A percentile compares a stretch with the other conserved stretches of the same genome.
Evolutionary conservation across 2,329 filamentous ascomycete species (phyloP).

Genomic region (Colletotrichum liriopes): DNA sequence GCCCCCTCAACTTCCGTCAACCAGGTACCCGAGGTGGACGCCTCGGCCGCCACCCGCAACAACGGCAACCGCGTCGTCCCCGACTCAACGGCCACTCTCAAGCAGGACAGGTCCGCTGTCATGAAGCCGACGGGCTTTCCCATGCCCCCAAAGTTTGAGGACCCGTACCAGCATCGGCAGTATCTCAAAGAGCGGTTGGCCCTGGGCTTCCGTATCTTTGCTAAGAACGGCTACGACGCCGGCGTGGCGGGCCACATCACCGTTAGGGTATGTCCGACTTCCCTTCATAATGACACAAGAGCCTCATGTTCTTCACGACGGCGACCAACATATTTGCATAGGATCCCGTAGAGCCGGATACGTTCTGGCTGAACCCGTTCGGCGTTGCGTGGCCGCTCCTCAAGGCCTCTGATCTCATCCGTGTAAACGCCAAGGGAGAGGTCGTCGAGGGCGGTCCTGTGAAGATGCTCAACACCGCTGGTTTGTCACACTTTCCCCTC

Average conservation of each 20-base stretch:
- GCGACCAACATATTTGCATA: background rate
- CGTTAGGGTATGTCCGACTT: slow-evolving; percentile 54
- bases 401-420: slow-evolving; percentile 77
- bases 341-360: slow-evolving; percentile 72
- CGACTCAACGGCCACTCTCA: background rate
- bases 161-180: slow-evolving; percentile 60
- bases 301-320: background rate
- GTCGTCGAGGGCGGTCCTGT: slow-evolving; percentile 73
- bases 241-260: slow-evolving; percentile 78
- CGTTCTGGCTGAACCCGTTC: slow-evolving; percentile 80
- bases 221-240: slow-evolving; percentile 71
- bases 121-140: slow-evolving; percentile 3
- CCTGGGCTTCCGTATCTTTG: slow-evolving; percentile 71
- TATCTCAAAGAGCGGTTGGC: slow-evolving; percentile 70
- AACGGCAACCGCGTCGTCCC: slow-evolving; percentile 5
- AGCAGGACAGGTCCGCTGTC: slow-evolving; percentile 4
- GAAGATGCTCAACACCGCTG: slow-evolving; percentile 38
- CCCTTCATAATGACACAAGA: no score
- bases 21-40: slow-evolving; percentile 22
- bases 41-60: slow-evolving; percentile 10
- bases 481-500: slow-evolving; percentile 6
- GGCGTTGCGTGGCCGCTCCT: slow-evolving; percentile 75
- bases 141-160: slow-evolving; percentile 44
- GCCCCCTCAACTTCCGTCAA: slow-evolving; percentile 21
- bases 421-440: slow-evolving; percentile 72